Evolutionary conservation across 257 asterid species (phyloP).

Genomic region (Solanum corneliomulleri): DNA sequence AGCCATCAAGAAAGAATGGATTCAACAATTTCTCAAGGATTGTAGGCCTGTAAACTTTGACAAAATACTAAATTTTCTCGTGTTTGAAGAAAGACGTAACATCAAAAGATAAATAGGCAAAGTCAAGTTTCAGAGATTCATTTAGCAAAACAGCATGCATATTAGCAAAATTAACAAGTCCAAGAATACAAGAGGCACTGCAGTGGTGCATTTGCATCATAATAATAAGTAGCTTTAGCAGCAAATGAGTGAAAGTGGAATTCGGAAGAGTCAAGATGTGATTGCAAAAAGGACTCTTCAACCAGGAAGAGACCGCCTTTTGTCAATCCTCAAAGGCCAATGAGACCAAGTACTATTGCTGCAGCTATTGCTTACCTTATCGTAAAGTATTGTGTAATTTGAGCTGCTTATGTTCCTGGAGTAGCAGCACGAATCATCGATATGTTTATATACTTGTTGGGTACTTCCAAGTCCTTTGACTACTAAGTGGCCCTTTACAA

Average conservation of each 20-base stretch:
- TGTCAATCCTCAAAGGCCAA: neutral
- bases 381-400: constrained; percentile 47
- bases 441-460: constrained; percentile 28
- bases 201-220: neutral
- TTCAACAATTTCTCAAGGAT: neutral
- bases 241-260: neutral
- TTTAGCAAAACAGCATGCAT: neutral
- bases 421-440: constrained; percentile 25
- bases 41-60: neutral
- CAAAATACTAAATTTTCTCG: neutral
- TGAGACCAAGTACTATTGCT: neutral
- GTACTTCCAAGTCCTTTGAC: constrained; percentile 50
- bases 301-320: neutral
- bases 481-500: constrained; percentile 39
- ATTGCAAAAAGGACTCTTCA: neutral
- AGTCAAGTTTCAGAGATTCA: neutral
- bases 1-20: neutral
- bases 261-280: neutral
- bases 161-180: neutral
- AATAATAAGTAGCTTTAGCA: neutral
- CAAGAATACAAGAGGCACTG: neutral
- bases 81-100: neutral
- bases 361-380: constrained; percentile 33
- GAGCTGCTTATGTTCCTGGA: constrained; percentile 48
- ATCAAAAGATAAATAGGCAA: neutral